Percentiles rank a stretch among this genome's conserved stretches.
These are phyloP conservation scores for Wickerhamomyces queroliae DNA, from an alignment of 805 yeast species.

Conservation along the genomic window DNA sequence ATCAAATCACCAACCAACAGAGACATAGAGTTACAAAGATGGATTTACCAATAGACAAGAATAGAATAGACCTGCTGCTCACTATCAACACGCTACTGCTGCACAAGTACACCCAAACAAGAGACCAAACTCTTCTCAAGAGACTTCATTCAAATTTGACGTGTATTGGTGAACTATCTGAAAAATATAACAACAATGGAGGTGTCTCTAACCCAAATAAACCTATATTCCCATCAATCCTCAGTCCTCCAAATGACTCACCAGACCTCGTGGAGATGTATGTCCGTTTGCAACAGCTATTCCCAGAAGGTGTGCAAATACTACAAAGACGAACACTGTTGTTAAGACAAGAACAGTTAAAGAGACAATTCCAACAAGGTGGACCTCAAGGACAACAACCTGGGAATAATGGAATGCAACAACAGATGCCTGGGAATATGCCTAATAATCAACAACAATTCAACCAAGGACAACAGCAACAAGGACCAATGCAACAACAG, in stretches of 20 bases:
- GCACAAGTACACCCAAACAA: slow-evolving; percentile 10
- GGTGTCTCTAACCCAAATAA: slow-evolving; percentile 3
- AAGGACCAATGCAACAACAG: slow-evolving; percentile 2
- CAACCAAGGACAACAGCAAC: not conserved
- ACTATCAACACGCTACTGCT: slow-evolving; percentile 20
- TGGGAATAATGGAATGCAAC: too few species aligned
- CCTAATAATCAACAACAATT: not conserved
- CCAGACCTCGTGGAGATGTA: slow-evolving; percentile 21
- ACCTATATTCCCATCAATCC: slow-evolving; percentile 17
- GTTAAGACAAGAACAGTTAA: slow-evolving; percentile 1
- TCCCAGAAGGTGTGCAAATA: slow-evolving; percentile 22
- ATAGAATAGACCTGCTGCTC: slow-evolving; percentile 17
- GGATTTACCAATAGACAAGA: slow-evolving; percentile 19
- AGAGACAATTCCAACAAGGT: not conserved
- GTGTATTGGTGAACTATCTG: slow-evolving; percentile 23
- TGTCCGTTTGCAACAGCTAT: slow-evolving; percentile 16
- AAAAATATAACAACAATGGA: slow-evolving; percentile 14
- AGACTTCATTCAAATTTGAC: slow-evolving; percentile 23
- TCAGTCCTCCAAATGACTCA: slow-evolving; percentile 15
- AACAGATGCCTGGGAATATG: not conserved
- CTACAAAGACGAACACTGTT: slow-evolving; percentile 13
- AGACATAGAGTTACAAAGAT: slow-evolving; percentile 1
- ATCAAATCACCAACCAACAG: not conserved
- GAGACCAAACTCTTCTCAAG: slow-evolving; percentile 17
- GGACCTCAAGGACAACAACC: too few species aligned